phyloP scores from a whole-genome alignment of 1,139 yeast genomes.

The Candida sp. region DNA sequence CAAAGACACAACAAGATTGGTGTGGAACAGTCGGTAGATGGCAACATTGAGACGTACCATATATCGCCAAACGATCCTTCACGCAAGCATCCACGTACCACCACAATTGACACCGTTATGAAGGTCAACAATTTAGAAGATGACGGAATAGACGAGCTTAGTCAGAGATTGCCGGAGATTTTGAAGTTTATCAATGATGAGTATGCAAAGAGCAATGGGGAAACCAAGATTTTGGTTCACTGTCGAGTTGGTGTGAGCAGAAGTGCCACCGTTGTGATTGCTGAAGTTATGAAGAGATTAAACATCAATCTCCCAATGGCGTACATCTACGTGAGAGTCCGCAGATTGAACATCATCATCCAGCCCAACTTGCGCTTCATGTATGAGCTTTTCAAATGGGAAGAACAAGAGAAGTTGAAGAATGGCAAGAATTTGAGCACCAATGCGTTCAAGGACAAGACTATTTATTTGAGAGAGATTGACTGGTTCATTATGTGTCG shows the following conservation, averaged over 20 bases:
- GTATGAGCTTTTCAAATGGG: slow-evolving; percentile 57
- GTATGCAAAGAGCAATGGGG: slow-evolving; percentile 28
- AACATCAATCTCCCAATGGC: slow-evolving; percentile 43
- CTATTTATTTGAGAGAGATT: slow-evolving; percentile 55
- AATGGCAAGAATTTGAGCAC: neutral
- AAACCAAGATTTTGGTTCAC: slow-evolving; percentile 45
- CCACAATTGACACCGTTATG: slow-evolving; percentile 38
- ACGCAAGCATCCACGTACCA: slow-evolving; percentile 8
- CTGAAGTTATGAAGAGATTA: slow-evolving; percentile 50
- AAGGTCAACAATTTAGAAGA: slow-evolving; percentile 51
- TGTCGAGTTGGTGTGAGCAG: slow-evolving; percentile 57
- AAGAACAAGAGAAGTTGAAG: slow-evolving; percentile 24
- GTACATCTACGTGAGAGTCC: slow-evolving; percentile 48
- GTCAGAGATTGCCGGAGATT: slow-evolving; percentile 38
- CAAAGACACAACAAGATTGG: slow-evolving; percentile 27
- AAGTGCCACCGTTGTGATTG: slow-evolving; percentile 53
- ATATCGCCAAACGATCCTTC: slow-evolving; percentile 22
- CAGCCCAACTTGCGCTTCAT: slow-evolving; percentile 53
- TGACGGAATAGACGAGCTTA: slow-evolving; percentile 51
- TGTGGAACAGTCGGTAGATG: slow-evolving; percentile 28
- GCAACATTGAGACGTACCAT: slow-evolving; percentile 36
- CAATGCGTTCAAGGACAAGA: slow-evolving; percentile 1
- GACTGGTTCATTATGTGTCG: slow-evolving; percentile 95
- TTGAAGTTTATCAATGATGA: slow-evolving; percentile 39
- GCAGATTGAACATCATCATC: slow-evolving; percentile 50